phyloP scores from a whole-genome alignment of 1,139 yeast species.

The Protomyces inouyei region DNA sequence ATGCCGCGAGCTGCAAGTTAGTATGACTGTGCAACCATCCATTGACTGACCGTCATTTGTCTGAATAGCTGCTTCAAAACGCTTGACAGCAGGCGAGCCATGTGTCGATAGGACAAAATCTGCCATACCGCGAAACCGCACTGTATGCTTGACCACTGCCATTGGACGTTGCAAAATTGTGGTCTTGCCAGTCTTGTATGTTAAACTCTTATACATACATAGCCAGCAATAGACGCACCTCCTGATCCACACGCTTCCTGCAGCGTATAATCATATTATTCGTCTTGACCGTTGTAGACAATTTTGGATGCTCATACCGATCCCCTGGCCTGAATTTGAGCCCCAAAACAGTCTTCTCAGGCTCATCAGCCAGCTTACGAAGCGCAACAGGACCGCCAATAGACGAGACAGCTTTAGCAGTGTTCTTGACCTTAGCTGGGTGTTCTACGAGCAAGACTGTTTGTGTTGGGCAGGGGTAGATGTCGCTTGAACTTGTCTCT shows the following conservation, averaged over 20 bases:
- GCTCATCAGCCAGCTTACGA: conserved; percentile 8
- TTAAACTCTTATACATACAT: neutral
- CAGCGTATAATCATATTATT: conserved; percentile 37
- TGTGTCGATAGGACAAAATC: conserved; percentile 76
- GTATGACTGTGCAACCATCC: neutral
- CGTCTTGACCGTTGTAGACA: conserved; percentile 43
- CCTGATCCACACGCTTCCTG: neutral
- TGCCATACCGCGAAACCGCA: conserved; percentile 76
- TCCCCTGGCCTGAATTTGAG: conserved; percentile 59
- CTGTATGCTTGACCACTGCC: conserved; percentile 65
- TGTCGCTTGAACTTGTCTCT: neutral
- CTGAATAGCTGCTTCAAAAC: conserved; percentile 44
- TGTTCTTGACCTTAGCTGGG: conserved; percentile 66
- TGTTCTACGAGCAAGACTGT: conserved; percentile 53
- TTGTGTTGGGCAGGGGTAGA: neutral
- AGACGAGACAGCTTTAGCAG: conserved; percentile 54
- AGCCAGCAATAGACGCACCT: neutral
- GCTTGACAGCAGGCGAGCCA: conserved; percentile 49
- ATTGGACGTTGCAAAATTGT: conserved; percentile 34
- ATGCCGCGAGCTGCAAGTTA: neutral
- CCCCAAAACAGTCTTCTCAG: conserved; percentile 45
- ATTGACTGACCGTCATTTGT: conserved; percentile 40
- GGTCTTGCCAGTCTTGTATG: neutral
- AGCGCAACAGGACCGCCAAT: conserved; percentile 27
- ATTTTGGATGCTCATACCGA: conserved; percentile 77